Evolutionary conservation across 2,329 filamentous ascomycete genomes (phyloP), one percentile per base, ranked within the genome.

Genomic region (Triangularia setosa): DNA sequence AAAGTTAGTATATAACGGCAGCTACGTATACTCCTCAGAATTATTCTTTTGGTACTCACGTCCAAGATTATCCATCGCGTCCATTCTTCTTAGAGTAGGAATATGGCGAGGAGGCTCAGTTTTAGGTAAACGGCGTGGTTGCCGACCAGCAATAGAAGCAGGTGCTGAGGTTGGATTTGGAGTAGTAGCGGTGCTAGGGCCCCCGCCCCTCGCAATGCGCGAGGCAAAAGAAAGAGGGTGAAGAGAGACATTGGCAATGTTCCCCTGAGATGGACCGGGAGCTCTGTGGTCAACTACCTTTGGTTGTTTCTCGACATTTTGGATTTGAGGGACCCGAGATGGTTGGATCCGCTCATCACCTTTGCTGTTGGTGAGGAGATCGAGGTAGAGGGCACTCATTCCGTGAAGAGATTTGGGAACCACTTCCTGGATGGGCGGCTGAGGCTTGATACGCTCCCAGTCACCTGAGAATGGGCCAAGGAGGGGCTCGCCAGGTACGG

Each of bases 381-480:
- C n/a, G 4, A 21, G 11, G 21, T 48, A 48, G n/a, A 48, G n/a
- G 18, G 40, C n/a, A 48, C 40, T 48, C 40, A 48, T 48, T 21
- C 21, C 40, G n/a, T 48, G 40, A 9, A 48, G 40, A 48, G n/a
- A 21, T 48, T 48, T 21, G n/a, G 40, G 40, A 48, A 48, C n/a
- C 9, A 3, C 40, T 21, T 48, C 18, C 18, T 48, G 5, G 18
- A 0, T 48, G 1, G n/a, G n/a, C 21, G 40, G 7, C n/a, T 21
- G 60, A 23, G 30, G 27, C n/a, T 23, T 28, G 30, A 33, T 24
- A 2, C 40, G 21, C 33, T 5, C 53, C 62, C 63, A 61, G 1
- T 52, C 57, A 7, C 63, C 54, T 2, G 63, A 61, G 16, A 64
- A 64, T 16, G 54, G 28, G 3, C 55, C 59, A 5, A 64, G 59